Conservation (phyloP, 75 land plant species). For the Picea glauca region DNA sequence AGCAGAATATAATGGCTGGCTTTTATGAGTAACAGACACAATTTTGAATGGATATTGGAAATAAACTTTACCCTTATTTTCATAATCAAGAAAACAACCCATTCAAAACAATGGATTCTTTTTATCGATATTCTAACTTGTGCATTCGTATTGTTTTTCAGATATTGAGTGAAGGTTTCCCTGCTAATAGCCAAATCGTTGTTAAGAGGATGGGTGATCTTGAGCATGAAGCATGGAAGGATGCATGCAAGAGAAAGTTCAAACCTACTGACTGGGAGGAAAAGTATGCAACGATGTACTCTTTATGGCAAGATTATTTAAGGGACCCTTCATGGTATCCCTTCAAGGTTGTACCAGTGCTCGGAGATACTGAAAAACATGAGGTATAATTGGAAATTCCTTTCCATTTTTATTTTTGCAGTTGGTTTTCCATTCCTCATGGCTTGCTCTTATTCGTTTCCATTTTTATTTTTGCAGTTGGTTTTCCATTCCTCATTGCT, state of each 20-base stretch:
- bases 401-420: neutral
- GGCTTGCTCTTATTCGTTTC: neutral
- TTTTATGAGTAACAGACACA: neutral
- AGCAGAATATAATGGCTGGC: neutral
- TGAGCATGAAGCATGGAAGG: neutral
- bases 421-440: neutral
- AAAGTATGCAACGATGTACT: neutral
- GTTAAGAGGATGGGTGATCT: conserved; percentile 3
- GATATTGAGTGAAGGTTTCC: neutral
- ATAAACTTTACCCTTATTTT: neutral
- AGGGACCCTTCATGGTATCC: neutral
- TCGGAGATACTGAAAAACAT: neutral
- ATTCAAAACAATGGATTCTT: neutral
- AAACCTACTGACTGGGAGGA: neutral
- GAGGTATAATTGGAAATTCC: neutral
- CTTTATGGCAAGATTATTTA: neutral
- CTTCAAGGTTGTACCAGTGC: neutral
- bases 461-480: neutral
- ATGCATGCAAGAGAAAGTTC: neutral
- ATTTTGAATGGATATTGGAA: neutral
- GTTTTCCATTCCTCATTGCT: neutral
- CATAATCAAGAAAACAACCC: neutral
- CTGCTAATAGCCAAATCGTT: neutral
- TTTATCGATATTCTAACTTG: neutral
- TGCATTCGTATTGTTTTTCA: neutral